phyloP scores from a whole-genome alignment of 2,329 filamentous ascomycete species.

The Ceratocystis cubensis region DNA sequence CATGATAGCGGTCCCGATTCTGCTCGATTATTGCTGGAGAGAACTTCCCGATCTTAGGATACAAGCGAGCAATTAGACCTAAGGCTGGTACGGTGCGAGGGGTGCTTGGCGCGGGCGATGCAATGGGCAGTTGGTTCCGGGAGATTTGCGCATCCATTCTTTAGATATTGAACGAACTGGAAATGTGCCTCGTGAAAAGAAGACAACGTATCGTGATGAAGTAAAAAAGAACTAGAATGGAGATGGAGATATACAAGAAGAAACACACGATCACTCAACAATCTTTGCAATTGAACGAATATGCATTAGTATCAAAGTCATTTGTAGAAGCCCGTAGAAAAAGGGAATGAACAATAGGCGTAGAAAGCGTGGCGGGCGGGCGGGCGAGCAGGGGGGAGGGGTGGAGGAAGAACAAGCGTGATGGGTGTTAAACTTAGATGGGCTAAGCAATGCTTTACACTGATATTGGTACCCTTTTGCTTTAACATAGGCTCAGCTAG shows the following conservation, averaged over 20 bases:
- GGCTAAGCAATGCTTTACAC: background rate
- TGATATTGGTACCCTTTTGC: background rate
- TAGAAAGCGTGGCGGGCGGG: too few species aligned
- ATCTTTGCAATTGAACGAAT: background rate
- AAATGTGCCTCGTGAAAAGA: too few species aligned
- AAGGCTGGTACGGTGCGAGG: background rate
- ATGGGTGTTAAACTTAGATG: background rate
- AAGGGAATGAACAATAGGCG: too few species aligned
- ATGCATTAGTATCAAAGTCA: background rate
- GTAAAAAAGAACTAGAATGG: background rate
- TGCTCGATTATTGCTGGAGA: background rate
- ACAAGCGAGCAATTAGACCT: constrained; percentile 11
- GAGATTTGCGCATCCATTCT: background rate
- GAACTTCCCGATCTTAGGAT: background rate
- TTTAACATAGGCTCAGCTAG: background rate
- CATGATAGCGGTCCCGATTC: constrained; percentile 12
- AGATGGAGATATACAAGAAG: background rate
- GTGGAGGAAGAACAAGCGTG: background rate
- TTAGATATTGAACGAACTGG: background rate
- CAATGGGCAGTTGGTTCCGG: background rate
- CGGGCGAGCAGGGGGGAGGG: too few species aligned
- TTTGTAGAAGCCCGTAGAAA: background rate
- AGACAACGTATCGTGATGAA: background rate
- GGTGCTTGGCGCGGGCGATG: background rate
- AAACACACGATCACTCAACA: background rate